Base-by-base conservation (phyloP, 352 stramenopile genomes). In the Pythium monospermum region DNA sequence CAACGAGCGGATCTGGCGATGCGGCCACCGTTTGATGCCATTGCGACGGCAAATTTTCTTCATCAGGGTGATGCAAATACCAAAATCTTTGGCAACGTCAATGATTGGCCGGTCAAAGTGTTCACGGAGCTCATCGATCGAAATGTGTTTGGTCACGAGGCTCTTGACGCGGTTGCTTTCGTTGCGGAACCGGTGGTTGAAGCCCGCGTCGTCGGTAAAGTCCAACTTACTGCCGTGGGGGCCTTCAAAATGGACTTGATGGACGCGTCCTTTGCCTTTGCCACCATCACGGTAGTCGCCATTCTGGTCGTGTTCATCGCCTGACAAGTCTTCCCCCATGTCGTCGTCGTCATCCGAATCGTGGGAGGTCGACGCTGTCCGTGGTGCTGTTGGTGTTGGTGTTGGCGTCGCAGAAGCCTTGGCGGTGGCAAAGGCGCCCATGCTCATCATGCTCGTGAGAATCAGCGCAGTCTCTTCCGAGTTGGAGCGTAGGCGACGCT, bases 21-120 rank as follows among this genome's bases (percentile, higher is more conserved):
- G 74, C 28, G 74, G 74, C 74, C 74, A 85, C 30, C 74, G 74
- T 49, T 85, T 85, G 59, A 85, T 85, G 30, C 74, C 74, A 50
- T 85, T 85, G 49, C 72, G 71, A 11, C 74, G 69, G 23, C 74
- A 85, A 40, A 85, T 81, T 53, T 85, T 85, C 62, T 85, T 94
- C 83, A 94, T 94, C 35, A 94, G 71, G 53, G 83, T 94, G 62
- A 94, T 94, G 58, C 83, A 94, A 38, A 94, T 91, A 25, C 83
- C 83, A 74, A 94, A 94, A 51, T 91, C 76, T 63, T 91, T 90
- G 21, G 83, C 83, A n/a, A 94, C 83, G 41, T 94, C 83, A 38
- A 92, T 88, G 60, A 94, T 92, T 3, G 83, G 83, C 6, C 82
- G 77, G 39, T 94, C 82, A 59, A 94, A 94, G 55, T 94, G 83